These are phyloP conservation scores for Colletotrichum sp. DNA, from an alignment of 2,329 filamentous ascomycete species.

Conservation along the genomic window DNA sequence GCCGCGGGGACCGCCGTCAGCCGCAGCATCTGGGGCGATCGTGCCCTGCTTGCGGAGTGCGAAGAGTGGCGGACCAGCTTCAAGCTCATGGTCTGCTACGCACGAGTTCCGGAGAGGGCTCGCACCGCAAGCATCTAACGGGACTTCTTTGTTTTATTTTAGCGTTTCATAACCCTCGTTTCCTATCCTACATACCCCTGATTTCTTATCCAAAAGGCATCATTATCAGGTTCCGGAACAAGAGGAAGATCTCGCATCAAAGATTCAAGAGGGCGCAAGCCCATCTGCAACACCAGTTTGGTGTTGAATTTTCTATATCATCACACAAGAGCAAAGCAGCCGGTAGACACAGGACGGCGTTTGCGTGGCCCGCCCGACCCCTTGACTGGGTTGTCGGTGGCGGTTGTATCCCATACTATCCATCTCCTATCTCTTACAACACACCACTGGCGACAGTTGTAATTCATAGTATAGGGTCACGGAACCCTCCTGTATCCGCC, in stretches of 20 bases:
- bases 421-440: background rate
- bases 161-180: background rate
- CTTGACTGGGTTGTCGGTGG: background rate
- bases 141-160: background rate
- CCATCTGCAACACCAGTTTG: background rate
- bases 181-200: background rate
- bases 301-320: background rate
- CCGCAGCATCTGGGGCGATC: conserved; percentile 79
- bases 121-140: conserved; percentile 53
- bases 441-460: background rate
- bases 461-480: background rate
- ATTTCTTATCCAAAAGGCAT: background rate
- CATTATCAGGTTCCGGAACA: background rate
- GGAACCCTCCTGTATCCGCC: background rate
- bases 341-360: conserved; percentile 12
- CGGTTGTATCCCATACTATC: background rate
- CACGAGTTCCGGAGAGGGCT: conserved; percentile 73
- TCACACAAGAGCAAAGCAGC: background rate
- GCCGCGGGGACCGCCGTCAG: conserved; percentile 54
- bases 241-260: conserved; percentile 2
- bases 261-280: conserved; percentile 20
- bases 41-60: conserved; percentile 79
- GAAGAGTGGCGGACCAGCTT: conserved; percentile 86
- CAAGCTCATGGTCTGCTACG: conserved; percentile 90
- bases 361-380: background rate